Conservation (phyloP, 208 protist species). For the Leishmania major region DNA sequence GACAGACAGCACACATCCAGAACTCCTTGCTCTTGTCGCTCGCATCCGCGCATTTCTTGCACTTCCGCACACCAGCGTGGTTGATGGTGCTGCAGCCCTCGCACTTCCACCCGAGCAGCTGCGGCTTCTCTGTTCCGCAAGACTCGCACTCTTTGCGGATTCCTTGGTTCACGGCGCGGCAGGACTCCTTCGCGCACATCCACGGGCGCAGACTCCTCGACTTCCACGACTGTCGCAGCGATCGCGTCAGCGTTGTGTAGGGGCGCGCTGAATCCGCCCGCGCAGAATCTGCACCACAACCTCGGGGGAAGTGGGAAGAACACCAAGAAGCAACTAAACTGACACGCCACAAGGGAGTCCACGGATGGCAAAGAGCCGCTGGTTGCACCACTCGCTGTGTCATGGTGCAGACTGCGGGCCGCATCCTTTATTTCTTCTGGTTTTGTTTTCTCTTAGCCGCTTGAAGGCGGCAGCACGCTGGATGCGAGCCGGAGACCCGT, state of each 20-base stretch:
- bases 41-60: slow-evolving; percentile 61
- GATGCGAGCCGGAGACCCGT: not conserved
- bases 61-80: slow-evolving; percentile 74
- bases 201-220: slow-evolving; percentile 48
- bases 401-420: not conserved
- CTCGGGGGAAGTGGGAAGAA: not conserved
- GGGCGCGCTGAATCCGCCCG: not conserved
- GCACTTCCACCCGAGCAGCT: slow-evolving; percentile 80
- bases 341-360: not conserved
- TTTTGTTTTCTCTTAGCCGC: not conserved
- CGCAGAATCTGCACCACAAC: not conserved
- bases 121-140: slow-evolving; percentile 65
- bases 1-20: slow-evolving; percentile 87
- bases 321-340: not conserved
- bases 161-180: slow-evolving; percentile 58
- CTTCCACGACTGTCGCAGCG: slow-evolving; percentile 70
- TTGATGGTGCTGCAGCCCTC: slow-evolving; percentile 64
- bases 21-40: slow-evolving; percentile 53
- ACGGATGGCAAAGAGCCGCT: not conserved
- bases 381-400: too few species aligned
- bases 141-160: slow-evolving; percentile 39
- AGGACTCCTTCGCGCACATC: slow-evolving; percentile 83
- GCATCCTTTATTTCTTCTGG: not conserved
- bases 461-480: not conserved
- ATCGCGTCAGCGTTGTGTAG: slow-evolving; percentile 19